Evolutionary conservation across 768 basidiomycete species (phyloP), one percentile per base, ranked within the genome.

Genomic region (Rossbeevera mucosa): DNA sequence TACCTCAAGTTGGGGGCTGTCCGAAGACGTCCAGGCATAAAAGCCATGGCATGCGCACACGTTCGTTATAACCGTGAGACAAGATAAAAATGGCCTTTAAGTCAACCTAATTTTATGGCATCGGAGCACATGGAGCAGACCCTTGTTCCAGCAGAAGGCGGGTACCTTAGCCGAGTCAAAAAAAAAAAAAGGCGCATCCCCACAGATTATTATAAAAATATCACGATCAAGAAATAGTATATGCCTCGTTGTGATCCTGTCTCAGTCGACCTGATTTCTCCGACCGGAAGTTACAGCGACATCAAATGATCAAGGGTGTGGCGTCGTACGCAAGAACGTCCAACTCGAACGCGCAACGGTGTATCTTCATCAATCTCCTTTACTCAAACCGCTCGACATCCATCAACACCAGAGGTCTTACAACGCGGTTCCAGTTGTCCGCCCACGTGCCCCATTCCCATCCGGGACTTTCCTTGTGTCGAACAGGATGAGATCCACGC

Each of bases 401-500:
- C 25, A 50, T 61, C 47, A 76, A 50, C 21, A 80, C 60, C 29
- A 92, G 63, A 14, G 88, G 89, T 62, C 74, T 74, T 48, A 95
- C 74, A 18, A 80, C 73, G 41, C 70, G 72, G 46, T 80, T 77
- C 94, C 94, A 97, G 60, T 94, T 94, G 49, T 91, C 82, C 51
- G 85, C 77, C 93, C 94, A 97, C 0, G 80, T 80, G 21, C 75
- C 71, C 90, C 90, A 93, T 28, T 76, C 73, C 75, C 78, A 78
- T 24, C 65, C 62, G 7, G 59, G 65, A 2, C 60, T 68, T 28
- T 58, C 60, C 54, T 52, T 45, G 43, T 59, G 61, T 38, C 48
- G 52, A 45, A 50, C 54, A 18, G 53, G 55, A 24, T 58, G 59
- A n/a, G 59, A 56, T 48, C 56, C 51, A 55, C 29, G 69, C 7